Conservation (phyloP, 768 basidiomycete species). For the Chalciporus pseudorubinellus region DNA sequence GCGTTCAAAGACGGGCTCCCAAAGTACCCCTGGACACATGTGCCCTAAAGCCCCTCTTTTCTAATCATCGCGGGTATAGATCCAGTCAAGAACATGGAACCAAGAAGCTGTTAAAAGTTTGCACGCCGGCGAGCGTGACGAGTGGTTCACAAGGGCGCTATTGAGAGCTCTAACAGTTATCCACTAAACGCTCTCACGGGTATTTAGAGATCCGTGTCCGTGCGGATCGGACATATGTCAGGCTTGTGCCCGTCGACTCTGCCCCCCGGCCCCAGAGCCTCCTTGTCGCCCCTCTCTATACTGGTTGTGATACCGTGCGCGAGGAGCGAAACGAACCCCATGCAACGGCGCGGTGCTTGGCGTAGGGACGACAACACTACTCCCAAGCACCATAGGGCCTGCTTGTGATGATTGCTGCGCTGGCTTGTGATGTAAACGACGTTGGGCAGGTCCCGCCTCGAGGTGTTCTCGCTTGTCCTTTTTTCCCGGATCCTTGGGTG, state of each 20-base stretch:
- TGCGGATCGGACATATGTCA: neutral
- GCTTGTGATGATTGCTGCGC: neutral
- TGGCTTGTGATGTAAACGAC: neutral
- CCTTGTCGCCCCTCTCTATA: neutral
- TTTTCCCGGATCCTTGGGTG: slow-evolving; percentile 20
- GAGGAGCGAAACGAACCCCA: neutral
- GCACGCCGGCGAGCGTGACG: too few relatives aligned
- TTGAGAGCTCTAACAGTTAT: neutral
- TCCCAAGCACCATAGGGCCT: slow-evolving; percentile 1
- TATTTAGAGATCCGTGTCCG: neutral
- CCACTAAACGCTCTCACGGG: neutral
- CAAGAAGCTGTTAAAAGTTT: neutral
- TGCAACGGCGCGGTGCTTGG: neutral
- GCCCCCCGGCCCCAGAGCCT: neutral
- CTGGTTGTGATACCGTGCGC: neutral
- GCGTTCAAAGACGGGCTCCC: too few relatives aligned
- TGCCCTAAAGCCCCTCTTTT: too few relatives aligned
- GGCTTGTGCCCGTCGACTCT: neutral
- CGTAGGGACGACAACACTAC: neutral
- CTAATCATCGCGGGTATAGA: too few relatives aligned
- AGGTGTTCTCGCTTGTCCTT: slow-evolving; percentile 1
- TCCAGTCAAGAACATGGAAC: neutral
- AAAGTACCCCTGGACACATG: too few relatives aligned
- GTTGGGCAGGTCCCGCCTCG: neutral
- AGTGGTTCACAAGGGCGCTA: too few relatives aligned